Evolutionary conservation across 306 rosid genomes (phyloP).

Genomic region (Dryas drummondii): DNA sequence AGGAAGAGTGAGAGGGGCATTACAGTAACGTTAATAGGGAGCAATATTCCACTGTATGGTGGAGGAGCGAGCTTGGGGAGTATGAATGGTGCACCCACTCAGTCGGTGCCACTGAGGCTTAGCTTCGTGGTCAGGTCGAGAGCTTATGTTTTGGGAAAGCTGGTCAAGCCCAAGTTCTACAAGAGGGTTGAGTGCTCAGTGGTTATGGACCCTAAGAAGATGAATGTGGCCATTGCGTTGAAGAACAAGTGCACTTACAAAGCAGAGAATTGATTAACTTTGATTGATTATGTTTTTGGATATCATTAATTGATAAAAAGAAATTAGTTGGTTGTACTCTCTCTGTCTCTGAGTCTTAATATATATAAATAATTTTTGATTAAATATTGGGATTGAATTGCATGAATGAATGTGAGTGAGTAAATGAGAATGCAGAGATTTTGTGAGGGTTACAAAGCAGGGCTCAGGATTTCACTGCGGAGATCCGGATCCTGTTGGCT

Average conservation of each 20-base stretch:
- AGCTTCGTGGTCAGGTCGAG: conserved; percentile 57
- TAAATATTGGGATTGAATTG: background rate
- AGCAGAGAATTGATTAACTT: conserved; percentile 5
- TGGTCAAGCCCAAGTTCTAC: conserved; percentile 79
- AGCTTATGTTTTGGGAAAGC: conserved; percentile 70
- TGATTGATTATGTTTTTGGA: background rate
- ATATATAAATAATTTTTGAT: background rate
- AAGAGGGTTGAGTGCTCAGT: conserved; percentile 59
- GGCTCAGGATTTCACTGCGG: conserved; percentile 8
- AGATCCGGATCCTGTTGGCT: conserved; percentile 8
- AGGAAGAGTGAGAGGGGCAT: conserved; percentile 74
- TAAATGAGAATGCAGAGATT: background rate
- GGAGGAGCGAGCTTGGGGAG: conserved; percentile 71
- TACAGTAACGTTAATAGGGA: conserved; percentile 49
- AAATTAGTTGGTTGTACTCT: background rate
- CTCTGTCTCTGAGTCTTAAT: background rate
- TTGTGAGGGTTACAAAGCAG: conserved; percentile 2
- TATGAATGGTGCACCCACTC: conserved; percentile 54
- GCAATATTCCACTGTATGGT: conserved; percentile 68
- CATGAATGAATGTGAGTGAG: background rate
- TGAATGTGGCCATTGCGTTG: conserved; percentile 57
- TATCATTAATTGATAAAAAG: background rate
- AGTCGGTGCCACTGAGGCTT: conserved; percentile 51
- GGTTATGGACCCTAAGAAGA: conserved; percentile 65
- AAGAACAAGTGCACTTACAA: conserved; percentile 51